A percentile compares a stretch with the other conserved stretches of the same genome.
These are phyloP conservation scores for Collybiopsis confluens DNA, from an alignment of 768 basidiomycete genomes.

Conservation along the genomic window DNA sequence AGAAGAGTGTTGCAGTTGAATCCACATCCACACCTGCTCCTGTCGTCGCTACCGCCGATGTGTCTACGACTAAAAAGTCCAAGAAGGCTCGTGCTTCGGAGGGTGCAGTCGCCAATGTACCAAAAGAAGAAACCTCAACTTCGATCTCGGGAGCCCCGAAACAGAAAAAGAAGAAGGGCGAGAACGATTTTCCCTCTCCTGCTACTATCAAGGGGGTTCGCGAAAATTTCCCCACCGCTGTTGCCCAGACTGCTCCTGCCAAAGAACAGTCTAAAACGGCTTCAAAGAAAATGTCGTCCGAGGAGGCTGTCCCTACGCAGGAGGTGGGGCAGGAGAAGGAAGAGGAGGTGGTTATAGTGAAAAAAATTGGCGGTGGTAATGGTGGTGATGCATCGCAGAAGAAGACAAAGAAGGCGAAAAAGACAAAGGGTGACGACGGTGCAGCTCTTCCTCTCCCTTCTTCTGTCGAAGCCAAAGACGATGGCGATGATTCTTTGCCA, in stretches of 20 bases:
- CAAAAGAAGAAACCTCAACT: neutral
- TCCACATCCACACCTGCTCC: conserved; percentile 4
- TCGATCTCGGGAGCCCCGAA: neutral
- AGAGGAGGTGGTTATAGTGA: no score
- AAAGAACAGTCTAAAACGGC: neutral
- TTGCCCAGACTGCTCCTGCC: conserved; percentile 8
- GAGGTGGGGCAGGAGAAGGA: neutral
- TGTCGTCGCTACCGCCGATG: neutral
- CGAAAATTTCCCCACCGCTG: no score
- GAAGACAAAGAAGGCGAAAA: conserved; percentile 10
- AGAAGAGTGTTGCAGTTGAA: neutral
- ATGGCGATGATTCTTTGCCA: no score
- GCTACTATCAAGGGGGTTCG: no score
- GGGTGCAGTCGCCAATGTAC: neutral
- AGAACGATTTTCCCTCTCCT: no score
- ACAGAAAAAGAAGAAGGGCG: neutral
- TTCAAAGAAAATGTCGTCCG: neutral
- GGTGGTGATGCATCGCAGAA: no score
- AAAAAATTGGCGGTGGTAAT: no score
- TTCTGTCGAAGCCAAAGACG: no score
- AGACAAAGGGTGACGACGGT: conserved; percentile 4
- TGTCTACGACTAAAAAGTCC: conserved; percentile 6
- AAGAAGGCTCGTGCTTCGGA: conserved; percentile 9
- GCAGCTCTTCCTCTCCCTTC: no score
- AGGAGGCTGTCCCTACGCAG: neutral